Percentiles rank a stretch among this genome's conserved stretches.
phyloP scores from a whole-genome alignment of 352 stramenopile species.

The Globisporangium perplexum region DNA sequence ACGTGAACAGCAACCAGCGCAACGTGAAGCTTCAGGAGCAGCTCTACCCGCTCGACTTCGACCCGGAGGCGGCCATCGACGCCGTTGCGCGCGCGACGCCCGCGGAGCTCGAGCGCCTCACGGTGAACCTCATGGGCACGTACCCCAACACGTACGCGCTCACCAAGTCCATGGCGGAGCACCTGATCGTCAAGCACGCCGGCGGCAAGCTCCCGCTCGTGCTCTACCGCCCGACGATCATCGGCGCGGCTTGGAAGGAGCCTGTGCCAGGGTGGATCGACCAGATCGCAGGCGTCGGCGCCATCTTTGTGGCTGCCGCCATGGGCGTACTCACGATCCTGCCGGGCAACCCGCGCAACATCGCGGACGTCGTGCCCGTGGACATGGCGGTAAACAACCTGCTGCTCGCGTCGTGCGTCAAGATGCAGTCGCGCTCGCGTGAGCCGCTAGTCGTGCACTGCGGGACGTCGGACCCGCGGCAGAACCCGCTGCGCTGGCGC shows the following conservation, averaged over 20 bases:
- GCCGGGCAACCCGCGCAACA: slow-evolving; percentile 67
- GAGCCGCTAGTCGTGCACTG: slow-evolving; percentile 64
- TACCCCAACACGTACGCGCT: slow-evolving; percentile 89
- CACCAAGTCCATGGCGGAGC: slow-evolving; percentile 87
- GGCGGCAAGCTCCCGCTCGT: slow-evolving; percentile 45
- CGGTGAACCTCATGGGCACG: slow-evolving; percentile 77
- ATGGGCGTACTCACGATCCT: slow-evolving; percentile 83
- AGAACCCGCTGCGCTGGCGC: slow-evolving; percentile 79
- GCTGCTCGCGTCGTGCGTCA: slow-evolving; percentile 46
- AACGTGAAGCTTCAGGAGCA: slow-evolving; percentile 51
- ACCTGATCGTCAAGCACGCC: slow-evolving; percentile 51
- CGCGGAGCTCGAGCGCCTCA: slow-evolving; percentile 53
- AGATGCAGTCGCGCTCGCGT: slow-evolving; percentile 8
- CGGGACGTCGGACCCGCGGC: slow-evolving; percentile 66
- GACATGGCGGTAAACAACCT: slow-evolving; percentile 79
- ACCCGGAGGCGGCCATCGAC: slow-evolving; percentile 58
- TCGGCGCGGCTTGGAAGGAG: slow-evolving; percentile 83
- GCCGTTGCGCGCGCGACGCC: slow-evolving; percentile 45
- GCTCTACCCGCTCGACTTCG: slow-evolving; percentile 85
- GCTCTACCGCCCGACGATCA: slow-evolving; percentile 82
- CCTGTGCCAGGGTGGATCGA: slow-evolving; percentile 80
- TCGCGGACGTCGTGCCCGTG: slow-evolving; percentile 80
- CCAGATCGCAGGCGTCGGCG: slow-evolving; percentile 68
- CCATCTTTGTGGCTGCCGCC: slow-evolving; percentile 71
- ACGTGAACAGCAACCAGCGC: slow-evolving; percentile 81